Evolutionary conservation across 2,329 filamentous ascomycete species (phyloP).

Genomic region (Claviceps sorghi): DNA sequence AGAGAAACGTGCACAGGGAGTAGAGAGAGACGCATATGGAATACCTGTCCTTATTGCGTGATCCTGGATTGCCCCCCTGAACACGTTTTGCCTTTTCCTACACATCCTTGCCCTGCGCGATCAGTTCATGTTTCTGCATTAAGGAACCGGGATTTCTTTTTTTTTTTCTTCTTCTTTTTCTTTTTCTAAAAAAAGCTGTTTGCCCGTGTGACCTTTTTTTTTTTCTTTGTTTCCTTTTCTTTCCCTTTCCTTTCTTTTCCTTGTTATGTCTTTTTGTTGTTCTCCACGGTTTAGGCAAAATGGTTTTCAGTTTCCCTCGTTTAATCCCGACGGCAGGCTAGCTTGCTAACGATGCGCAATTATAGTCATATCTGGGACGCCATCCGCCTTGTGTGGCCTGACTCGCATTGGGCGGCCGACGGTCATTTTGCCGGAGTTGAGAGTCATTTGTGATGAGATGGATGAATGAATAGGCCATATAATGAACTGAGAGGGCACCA

Average conservation of each 20-base stretch:
- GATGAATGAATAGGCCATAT: neutral
- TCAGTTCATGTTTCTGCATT: neutral
- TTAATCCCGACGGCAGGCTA: neutral
- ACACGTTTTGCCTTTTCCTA: neutral
- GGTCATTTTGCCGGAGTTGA: conserved; percentile 55
- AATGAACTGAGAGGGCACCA: neutral
- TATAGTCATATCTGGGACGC: conserved; percentile 84
- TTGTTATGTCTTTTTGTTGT: neutral
- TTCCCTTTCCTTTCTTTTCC: conserved; percentile 27
- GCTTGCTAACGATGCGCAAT: conserved; percentile 16
- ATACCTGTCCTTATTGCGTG: neutral
- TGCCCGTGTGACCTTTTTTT: neutral
- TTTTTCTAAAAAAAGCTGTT: neutral
- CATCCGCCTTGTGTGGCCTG: conserved; percentile 80
- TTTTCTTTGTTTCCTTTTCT: neutral
- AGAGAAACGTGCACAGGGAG: neutral
- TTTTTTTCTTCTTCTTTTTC: neutral
- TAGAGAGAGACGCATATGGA: neutral
- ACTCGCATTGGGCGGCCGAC: conserved; percentile 68
- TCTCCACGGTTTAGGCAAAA: neutral
- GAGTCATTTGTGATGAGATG: conserved; percentile 51
- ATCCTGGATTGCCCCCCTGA: neutral
- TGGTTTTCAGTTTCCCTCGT: neutral
- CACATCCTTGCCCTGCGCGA: neutral
- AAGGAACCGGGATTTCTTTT: neutral